Base-by-base conservation (phyloP, 371 early-diverging fungal genomes). In the Capillidium heterosporum region DNA sequence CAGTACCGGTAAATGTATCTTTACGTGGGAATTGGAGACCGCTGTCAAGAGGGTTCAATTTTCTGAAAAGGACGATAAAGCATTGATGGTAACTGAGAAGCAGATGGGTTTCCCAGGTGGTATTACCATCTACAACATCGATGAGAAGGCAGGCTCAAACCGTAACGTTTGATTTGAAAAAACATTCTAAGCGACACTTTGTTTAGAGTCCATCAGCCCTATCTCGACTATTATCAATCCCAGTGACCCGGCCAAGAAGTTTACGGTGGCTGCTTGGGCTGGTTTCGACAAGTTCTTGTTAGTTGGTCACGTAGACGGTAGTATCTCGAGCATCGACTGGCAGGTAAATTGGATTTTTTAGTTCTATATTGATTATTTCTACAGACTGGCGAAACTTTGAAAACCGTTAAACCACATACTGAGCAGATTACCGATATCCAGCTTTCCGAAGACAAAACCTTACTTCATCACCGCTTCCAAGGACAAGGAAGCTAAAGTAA, bases 381-480 rank as follows among this genome's bases (percentile, higher is more conserved):
- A 32, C 46, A 74, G 77, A 74, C 79, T 44, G 86, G 85, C 29
- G 68, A 80, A 35, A 65, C 68, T 55, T 57, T 90, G 56, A 73
- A 78, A 57, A 69, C 74, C 24, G 68, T 78, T 35, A 66, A 75
- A 27, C 76, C 81, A 44, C 95, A 95, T 70, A 70, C 74, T 1
- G 78, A 65, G 26, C 65, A 74, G 44, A 85, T 99, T 63, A 87
- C 91, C 26, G 95, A 97, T 66, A 72, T 99, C 58, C 95, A 97
- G 67, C 85, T 95, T 74, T 83, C 85, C 48, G 65, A 74, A 46
- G 97, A 98, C 72, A 79, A 86, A 61, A 83, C 88, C 41, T n/a
- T 92, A 90, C 77, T 97, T 99, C 65, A 91, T 98, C 64, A 93
- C 97, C 35, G 75, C 92, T 10, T 94, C 95, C 59, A 91, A 91